Conservation (phyloP, 768 basidiomycete species). For the Boletus speciosus region DNA sequence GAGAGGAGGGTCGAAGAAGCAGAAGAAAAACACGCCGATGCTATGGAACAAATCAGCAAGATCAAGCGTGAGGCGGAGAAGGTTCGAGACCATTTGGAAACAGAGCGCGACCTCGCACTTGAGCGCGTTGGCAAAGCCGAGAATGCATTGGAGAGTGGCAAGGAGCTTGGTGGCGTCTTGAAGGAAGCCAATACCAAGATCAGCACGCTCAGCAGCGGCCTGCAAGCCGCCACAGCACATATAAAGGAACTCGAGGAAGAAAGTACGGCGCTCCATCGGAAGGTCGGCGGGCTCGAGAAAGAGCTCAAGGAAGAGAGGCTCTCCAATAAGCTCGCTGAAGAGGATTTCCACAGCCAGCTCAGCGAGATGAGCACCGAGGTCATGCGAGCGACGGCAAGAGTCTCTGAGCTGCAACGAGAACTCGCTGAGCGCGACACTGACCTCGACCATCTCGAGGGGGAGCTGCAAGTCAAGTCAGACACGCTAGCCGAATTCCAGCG, state of each 20-base stretch:
- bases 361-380: slow-evolving; percentile 30
- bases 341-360: slow-evolving; percentile 36
- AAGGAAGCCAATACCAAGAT: slow-evolving; percentile 63
- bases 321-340: slow-evolving; percentile 34
- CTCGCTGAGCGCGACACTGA: slow-evolving; percentile 37
- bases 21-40: slow-evolving; percentile 43
- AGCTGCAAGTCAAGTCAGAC: slow-evolving; percentile 38
- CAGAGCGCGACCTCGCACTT: slow-evolving; percentile 51
- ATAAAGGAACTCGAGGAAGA: slow-evolving; percentile 64
- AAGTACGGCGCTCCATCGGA: slow-evolving; percentile 46
- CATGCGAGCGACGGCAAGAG: slow-evolving; percentile 32
- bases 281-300: slow-evolving; percentile 54
- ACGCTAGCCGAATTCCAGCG: slow-evolving; percentile 22
- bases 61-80: slow-evolving; percentile 45
- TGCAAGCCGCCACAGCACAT: slow-evolving; percentile 50
- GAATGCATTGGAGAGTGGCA: slow-evolving; percentile 54
- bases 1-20: slow-evolving; percentile 54
- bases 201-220: slow-evolving; percentile 50
- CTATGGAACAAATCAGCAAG: slow-evolving; percentile 38
- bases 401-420: slow-evolving; percentile 45
- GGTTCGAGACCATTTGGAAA: slow-evolving; percentile 43
- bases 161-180: slow-evolving; percentile 66
- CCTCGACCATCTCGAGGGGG: slow-evolving; percentile 35
- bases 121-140: slow-evolving; percentile 67
- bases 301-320: slow-evolving; percentile 54